Evolutionary conservation across 306 rosid species (phyloP).

Genomic region (Calophaca sinica): DNA sequence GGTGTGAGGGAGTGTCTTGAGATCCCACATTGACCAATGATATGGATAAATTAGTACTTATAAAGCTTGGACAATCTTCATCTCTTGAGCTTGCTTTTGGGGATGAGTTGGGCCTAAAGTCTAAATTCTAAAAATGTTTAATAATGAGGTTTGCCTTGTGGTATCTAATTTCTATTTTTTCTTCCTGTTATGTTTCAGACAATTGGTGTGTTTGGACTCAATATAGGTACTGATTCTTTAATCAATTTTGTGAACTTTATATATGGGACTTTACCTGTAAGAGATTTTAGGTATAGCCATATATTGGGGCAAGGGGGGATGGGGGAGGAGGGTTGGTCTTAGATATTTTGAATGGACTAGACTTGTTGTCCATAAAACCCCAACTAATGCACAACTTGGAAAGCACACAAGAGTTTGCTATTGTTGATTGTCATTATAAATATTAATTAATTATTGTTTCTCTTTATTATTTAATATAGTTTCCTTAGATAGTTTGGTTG

Average conservation of each 20-base stretch:
- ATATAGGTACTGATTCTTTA: background rate
- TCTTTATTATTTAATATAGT: background rate
- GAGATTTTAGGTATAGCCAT: background rate
- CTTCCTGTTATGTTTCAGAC: constrained; percentile 22
- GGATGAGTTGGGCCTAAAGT: too few relatives aligned
- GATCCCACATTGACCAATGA: too few relatives aligned
- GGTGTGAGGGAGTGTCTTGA: too few relatives aligned
- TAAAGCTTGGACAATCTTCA: too few relatives aligned
- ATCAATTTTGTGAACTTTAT: constrained; percentile 1
- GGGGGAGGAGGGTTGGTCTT: too few relatives aligned
- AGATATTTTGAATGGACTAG: background rate
- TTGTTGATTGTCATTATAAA: background rate
- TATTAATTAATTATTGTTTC: background rate
- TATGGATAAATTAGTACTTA: too few relatives aligned
- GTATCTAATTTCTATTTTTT: constrained; percentile 21
- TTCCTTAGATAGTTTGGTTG: background rate
- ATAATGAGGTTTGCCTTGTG: constrained; percentile 22
- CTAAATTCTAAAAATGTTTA: too few relatives aligned
- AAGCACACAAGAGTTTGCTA: background rate
- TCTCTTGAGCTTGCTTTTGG: too few relatives aligned
- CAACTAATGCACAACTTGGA: background rate
- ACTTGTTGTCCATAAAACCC: background rate
- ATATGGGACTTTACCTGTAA: constrained; percentile 1
- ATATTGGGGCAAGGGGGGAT: too few relatives aligned
- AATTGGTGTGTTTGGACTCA: background rate